Conservation (phyloP, 306 rosid species). For the Acacia confusa region DNA sequence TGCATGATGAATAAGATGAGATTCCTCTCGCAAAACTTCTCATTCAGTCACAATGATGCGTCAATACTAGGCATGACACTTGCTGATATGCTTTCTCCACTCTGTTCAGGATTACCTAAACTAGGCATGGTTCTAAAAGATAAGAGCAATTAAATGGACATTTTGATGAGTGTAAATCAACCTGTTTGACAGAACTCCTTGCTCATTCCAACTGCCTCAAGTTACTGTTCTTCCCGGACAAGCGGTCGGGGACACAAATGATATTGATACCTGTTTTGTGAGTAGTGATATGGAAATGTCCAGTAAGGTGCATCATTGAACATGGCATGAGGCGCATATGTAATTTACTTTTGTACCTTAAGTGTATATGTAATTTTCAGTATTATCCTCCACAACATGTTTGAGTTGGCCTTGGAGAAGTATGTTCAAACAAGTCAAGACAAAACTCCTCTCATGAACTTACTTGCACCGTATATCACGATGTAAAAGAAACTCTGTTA, state of each 20-base stretch:
- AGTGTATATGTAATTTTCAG: conserved; percentile 34
- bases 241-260: conserved; percentile 22
- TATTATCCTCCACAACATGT: too few relatives aligned
- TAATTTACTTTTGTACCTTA: conserved; percentile 31
- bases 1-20: not conserved
- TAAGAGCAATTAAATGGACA: conserved; percentile 31
- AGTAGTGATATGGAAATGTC: conserved; percentile 27
- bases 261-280: conserved; percentile 31
- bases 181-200: conserved; percentile 39
- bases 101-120: conserved; percentile 27
- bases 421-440: too few relatives aligned
- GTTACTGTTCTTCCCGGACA: conserved; percentile 38
- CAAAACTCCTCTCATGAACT: too few relatives aligned
- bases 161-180: conserved; percentile 35
- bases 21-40: not conserved
- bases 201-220: conserved; percentile 36
- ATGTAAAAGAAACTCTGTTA: too few relatives aligned
- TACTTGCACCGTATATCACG: too few relatives aligned
- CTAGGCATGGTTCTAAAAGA: conserved; percentile 12
- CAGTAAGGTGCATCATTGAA: conserved; percentile 33
- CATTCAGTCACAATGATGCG: not conserved
- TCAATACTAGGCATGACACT: not conserved
- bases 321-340: conserved; percentile 32
- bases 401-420: too few relatives aligned
- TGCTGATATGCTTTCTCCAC: conserved; percentile 27